Evolutionary conservation across 2,329 filamentous ascomycete species (phyloP).

Genomic region (Tolypocladium amazonense): DNA sequence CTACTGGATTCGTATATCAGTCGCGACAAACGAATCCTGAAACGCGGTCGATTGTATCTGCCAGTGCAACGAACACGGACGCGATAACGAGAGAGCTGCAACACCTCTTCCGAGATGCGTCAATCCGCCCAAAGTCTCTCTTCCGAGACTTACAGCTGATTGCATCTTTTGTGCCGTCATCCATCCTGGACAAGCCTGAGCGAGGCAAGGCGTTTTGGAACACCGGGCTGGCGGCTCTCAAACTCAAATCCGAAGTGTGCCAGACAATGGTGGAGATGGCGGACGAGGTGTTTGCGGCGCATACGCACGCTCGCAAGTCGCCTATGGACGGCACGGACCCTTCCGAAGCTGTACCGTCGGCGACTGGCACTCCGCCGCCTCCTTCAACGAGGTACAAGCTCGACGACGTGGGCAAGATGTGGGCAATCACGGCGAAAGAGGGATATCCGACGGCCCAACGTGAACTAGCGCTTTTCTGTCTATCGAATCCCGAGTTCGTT

Average conservation of each 20-base stretch:
- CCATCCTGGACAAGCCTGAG: slow-evolving; percentile 50
- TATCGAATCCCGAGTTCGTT: slow-evolving; percentile 82
- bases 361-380: slow-evolving; percentile 32
- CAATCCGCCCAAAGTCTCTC: slow-evolving; percentile 65
- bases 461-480: slow-evolving; percentile 85
- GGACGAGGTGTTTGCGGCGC: slow-evolving; percentile 44
- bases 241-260: slow-evolving; percentile 79
- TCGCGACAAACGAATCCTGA: slow-evolving; percentile 34
- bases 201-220: slow-evolving; percentile 80
- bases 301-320: slow-evolving; percentile 51
- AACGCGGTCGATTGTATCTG: slow-evolving; percentile 37
- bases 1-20: slow-evolving; percentile 19
- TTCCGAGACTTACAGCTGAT: slow-evolving; percentile 76
- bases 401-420: slow-evolving; percentile 77
- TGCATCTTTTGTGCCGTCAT: slow-evolving; percentile 51
- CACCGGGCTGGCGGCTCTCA: slow-evolving; percentile 76
- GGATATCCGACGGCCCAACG: slow-evolving; percentile 74
- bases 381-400: slow-evolving; percentile 56
- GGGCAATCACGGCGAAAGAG: slow-evolving; percentile 88
- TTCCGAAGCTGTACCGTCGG: slow-evolving; percentile 19
- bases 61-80: slow-evolving; percentile 45
- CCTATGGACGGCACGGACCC: slow-evolving; percentile 19
- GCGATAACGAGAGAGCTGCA: slow-evolving; percentile 57
- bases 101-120: slow-evolving; percentile 54
- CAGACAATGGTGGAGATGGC: slow-evolving; percentile 61